A percentile compares a stretch with the other conserved stretches of the same genome.
Evolutionary conservation across 139 green algal genomes (phyloP).

Genomic region (Haematococcus lacustris): DNA sequence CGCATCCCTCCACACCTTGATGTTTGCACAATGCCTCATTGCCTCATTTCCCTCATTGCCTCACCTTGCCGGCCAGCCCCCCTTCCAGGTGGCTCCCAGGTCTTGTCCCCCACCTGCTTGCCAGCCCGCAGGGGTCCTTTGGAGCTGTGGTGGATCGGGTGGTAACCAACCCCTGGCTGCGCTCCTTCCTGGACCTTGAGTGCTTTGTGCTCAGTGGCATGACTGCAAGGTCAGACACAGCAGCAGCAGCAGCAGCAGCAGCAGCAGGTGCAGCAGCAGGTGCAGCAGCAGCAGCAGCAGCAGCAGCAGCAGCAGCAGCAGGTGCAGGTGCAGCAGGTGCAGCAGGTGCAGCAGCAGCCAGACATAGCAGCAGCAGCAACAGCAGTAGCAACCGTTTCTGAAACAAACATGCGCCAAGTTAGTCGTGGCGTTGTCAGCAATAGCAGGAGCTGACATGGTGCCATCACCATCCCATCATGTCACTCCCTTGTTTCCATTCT

Average conservation of each 20-base stretch:
- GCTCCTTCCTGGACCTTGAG: slow-evolving; percentile 71
- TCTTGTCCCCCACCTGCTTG: neutral
- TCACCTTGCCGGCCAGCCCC: neutral
- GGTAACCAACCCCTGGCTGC: slow-evolving; percentile 60
- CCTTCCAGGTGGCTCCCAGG: neutral
- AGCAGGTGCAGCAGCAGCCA: too few species aligned
- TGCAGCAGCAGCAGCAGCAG: neutral
- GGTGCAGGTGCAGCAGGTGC: too few species aligned
- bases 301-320: too few species aligned
- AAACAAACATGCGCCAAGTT: too few species aligned
- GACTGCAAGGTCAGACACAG: slow-evolving; percentile 9
- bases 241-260: too few species aligned
- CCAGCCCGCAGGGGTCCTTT: slow-evolving; percentile 48
- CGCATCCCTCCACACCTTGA: neutral
- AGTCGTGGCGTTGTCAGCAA: too few species aligned
- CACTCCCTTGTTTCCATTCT: too few species aligned
- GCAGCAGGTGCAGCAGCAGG: too few species aligned
- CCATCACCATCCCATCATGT: too few species aligned
- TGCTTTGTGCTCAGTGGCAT: slow-evolving; percentile 60
- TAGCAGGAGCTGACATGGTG: too few species aligned
- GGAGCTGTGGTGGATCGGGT: slow-evolving; percentile 45
- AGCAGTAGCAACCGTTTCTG: too few species aligned
- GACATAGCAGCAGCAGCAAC: too few species aligned
- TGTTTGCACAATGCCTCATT: neutral
- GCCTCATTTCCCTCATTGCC: neutral